Evolutionary conservation across 176 grass and related monocot species (phyloP).

Genomic region (Sorghum bicolor): Sorghum_bicolor_NCBIv3 NC_012871.2:58677001-58677500

Average conservation of each 20-base stretch:
- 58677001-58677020: conserved; percentile 76
- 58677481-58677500: conserved; percentile 63
- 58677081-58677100: conserved; percentile 8
- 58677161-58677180: background rate
- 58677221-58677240: conserved; percentile 84
- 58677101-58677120: background rate
- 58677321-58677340: conserved; percentile 80
- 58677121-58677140: background rate
- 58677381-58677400: conserved; percentile 34
- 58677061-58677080: conserved; percentile 60
- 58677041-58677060: conserved; percentile 79
- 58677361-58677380: conserved; percentile 86
- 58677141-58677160: background rate
- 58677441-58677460: background rate
- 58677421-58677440: background rate
- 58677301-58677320: conserved; percentile 77
- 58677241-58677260: conserved; percentile 76
- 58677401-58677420: background rate
- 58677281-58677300: conserved; percentile 88
- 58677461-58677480: conserved; percentile 78
- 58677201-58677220: conserved; percentile 80
- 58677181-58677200: conserved; percentile 74
- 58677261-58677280: conserved; percentile 78
- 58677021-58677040: conserved; percentile 93
- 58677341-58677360: conserved; percentile 80